Conservation (phyloP, 2,329 filamentous ascomycete genomes). For the Hortaea sp. region DNA sequence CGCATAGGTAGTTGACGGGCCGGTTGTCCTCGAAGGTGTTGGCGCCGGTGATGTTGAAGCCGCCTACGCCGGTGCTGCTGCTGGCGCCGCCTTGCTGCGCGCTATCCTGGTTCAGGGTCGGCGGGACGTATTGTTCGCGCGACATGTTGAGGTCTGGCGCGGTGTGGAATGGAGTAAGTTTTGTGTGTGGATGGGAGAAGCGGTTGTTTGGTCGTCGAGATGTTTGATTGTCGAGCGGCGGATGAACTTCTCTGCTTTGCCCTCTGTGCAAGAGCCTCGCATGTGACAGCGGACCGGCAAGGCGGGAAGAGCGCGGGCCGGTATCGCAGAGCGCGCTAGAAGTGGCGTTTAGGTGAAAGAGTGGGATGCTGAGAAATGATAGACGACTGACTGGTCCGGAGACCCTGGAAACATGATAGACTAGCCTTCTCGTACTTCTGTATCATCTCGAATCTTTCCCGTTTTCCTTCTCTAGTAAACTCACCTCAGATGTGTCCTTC, state of each 20-base stretch:
- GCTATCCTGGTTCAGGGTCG: constrained; percentile 41
- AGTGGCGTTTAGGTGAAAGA: not conserved
- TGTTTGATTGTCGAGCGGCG: too few species aligned
- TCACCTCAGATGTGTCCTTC: constrained; percentile 19
- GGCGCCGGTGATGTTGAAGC: constrained; percentile 39
- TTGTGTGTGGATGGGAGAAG: too few species aligned
- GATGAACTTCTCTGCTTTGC: too few species aligned
- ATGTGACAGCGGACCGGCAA: not conserved
- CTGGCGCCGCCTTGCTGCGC: constrained; percentile 3
- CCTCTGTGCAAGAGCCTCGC: not conserved
- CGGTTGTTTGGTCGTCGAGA: too few species aligned
- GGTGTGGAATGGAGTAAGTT: too few species aligned
- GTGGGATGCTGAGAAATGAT: constrained; percentile 7
- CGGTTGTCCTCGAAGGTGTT: constrained; percentile 50
- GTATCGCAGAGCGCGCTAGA: constrained; percentile 1
- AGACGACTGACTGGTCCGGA: not conserved
- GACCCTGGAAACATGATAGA: not conserved
- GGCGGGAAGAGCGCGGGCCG: not conserved
- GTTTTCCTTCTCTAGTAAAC: not conserved
- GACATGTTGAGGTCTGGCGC: too few species aligned
- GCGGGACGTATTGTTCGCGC: constrained; percentile 72
- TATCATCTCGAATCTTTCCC: not conserved
- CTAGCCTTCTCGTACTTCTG: not conserved
- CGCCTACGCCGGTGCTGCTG: constrained; percentile 8
- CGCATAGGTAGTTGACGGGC: constrained; percentile 51